Evolutionary conservation across 2,329 filamentous ascomycete species (phyloP).

Genomic region (Cordyceps tenuipes): DNA sequence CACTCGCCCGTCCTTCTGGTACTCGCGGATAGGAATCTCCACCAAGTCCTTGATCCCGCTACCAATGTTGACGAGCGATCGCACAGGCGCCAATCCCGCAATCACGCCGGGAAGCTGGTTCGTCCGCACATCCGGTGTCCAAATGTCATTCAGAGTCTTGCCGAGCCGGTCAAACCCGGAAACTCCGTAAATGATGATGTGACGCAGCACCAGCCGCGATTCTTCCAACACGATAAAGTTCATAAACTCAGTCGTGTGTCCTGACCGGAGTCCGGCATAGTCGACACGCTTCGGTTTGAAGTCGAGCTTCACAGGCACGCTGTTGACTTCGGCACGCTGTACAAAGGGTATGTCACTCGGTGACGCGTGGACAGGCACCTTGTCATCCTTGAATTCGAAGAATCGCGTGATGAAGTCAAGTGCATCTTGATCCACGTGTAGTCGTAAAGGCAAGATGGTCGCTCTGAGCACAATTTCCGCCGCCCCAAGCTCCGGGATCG

Average conservation of each 20-base stretch:
- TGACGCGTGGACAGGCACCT: constrained; percentile 42
- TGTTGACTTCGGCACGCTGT: constrained; percentile 79
- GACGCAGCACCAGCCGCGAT: constrained; percentile 75
- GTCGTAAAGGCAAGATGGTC: constrained; percentile 70
- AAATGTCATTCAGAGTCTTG: constrained; percentile 86
- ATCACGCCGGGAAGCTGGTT: constrained; percentile 87
- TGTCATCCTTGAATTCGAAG: constrained; percentile 92
- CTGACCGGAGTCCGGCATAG: constrained; percentile 84
- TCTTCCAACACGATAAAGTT: constrained; percentile 93
- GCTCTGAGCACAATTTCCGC: constrained; percentile 81
- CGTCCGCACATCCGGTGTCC: constrained; percentile 85
- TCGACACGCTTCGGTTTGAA: constrained; percentile 99
- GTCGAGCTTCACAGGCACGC: constrained; percentile 74
- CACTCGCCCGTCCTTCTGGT: constrained; percentile 86
- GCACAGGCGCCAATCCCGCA: constrained; percentile 81
- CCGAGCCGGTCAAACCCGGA: constrained; percentile 86
- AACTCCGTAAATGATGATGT: constrained; percentile 87
- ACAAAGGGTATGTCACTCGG: constrained; percentile 75
- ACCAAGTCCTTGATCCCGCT: constrained; percentile 80
- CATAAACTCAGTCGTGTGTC: constrained; percentile 96
- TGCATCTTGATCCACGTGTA: constrained; percentile 96
- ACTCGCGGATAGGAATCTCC: constrained; percentile 83
- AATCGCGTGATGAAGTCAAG: constrained; percentile 95
- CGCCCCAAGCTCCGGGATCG: constrained; percentile 73
- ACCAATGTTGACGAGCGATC: constrained; percentile 83